Evolutionary conservation across 2,329 filamentous ascomycete species (phyloP), one percentile per base, ranked within the genome.

Genomic region (Tricladium varicosporioides): DNA sequence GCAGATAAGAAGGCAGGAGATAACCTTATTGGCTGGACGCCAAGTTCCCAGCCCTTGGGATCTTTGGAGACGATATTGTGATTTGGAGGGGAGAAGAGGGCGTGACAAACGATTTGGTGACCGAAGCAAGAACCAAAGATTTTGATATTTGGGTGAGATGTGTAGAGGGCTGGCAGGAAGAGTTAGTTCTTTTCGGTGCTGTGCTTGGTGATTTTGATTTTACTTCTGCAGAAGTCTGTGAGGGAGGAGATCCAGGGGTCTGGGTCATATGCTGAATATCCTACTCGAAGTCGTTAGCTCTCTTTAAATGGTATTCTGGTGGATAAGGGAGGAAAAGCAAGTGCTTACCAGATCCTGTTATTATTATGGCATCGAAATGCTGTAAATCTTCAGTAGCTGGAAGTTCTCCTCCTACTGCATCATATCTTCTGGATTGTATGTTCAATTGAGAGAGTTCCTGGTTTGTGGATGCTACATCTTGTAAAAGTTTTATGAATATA

Each of bases 81-180:
- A 13, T 33, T 15, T 11, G 62, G 51, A 2, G 45, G 44, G 8
- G 65, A 60, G 14, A 77, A 65, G 14, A 78, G 52, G 2, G 72
- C 69, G 51, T 74, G 69, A 54, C 71, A 73, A 4, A 76, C 58
- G 5, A 77, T 57, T 54, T 77, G 74, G 50, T 77, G 75, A 1
- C 75, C 74, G 48, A 77, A 77, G 54, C 75, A 78, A 22, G 71
- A 74, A 0, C 75, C 75, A 52, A 76, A 76, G 5, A 77, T 70
- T 53, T 71, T 74, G 46, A 77, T 59, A 0, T 54, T 56, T 0
- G 67, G 56, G 54, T 63, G 55, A 1, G 61, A 54, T 1, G 51
- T 51, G 52, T 75, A 77, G 0, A 71, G 51, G 5, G 66, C 58
- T 43, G 19, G 1, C n/a, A n/a, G 22, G 31, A 44, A 2, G 14